Conservation (phyloP, 768 basidiomycete genomes). For the Bullera alba region DNA sequence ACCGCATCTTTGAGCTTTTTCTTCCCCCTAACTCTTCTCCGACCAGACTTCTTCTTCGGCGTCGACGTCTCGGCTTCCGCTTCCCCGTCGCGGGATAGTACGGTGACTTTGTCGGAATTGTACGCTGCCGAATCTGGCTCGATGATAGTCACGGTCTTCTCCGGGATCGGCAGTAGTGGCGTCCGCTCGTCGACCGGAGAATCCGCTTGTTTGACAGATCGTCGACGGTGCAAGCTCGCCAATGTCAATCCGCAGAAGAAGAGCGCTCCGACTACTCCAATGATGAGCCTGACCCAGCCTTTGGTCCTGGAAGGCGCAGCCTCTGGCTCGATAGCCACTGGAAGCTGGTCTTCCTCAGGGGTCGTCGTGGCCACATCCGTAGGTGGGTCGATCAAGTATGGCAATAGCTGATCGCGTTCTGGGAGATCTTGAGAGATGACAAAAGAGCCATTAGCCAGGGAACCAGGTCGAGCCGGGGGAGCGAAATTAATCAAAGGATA, state of each 20-base stretch:
- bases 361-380: conserved; percentile 14
- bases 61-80: not conserved
- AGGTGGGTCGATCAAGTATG: conserved; percentile 33
- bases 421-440: conserved; percentile 28
- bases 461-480: conserved; percentile 32
- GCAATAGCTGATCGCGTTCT: conserved; percentile 26
- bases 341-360: conserved; percentile 12
- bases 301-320: not conserved
- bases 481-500: conserved; percentile 67
- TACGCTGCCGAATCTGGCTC: not conserved
- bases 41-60: conserved; percentile 29
- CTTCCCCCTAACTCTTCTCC: conserved; percentile 51
- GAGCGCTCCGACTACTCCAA: conserved; percentile 14
- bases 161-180: conserved; percentile 15
- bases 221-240: conserved; percentile 1
- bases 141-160: not conserved
- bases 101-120: not conserved
- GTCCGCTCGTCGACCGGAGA: conserved; percentile 25
- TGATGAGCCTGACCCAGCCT: conserved; percentile 14
- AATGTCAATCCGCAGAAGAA: conserved; percentile 10
- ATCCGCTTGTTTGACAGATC: conserved; percentile 1
- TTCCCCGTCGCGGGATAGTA: not conserved
- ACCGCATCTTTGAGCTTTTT: conserved; percentile 47
- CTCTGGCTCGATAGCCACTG: not conserved
- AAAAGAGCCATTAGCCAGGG: conserved; percentile 30